Evolutionary conservation across 345 rosid genomes (phyloP).

Genomic region (Hypericum androsaemum): DNA sequence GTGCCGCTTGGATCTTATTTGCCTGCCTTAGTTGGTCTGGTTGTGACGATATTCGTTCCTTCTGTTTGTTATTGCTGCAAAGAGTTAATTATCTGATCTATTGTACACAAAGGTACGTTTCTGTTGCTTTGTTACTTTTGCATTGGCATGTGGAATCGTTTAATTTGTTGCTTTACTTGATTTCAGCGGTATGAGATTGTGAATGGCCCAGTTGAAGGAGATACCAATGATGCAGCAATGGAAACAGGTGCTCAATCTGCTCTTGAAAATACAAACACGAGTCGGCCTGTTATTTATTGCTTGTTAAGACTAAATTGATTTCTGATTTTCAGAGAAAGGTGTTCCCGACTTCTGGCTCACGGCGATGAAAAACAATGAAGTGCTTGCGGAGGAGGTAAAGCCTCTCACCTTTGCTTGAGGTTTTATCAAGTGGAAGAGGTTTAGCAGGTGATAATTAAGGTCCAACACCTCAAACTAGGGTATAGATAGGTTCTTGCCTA

Average conservation of each 20-base stretch:
- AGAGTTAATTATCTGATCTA: too few relatives aligned
- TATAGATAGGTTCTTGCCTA: too few relatives aligned
- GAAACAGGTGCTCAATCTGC: conserved; percentile 4
- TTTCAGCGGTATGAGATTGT: conserved; percentile 16
- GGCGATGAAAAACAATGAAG: conserved; percentile 16
- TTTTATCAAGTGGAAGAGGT: too few relatives aligned
- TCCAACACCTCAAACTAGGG: too few relatives aligned
- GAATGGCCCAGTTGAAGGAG: conserved; percentile 16
- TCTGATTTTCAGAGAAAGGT: conserved; percentile 14
- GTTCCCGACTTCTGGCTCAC: conserved; percentile 20
- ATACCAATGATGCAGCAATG: neutral
- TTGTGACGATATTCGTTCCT: too few relatives aligned
- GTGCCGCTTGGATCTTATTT: too few relatives aligned
- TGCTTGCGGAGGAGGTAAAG: conserved; percentile 15
- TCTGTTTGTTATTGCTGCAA: too few relatives aligned
- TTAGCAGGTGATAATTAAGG: too few relatives aligned
- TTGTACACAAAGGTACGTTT: conserved; percentile 9
- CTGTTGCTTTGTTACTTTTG: neutral
- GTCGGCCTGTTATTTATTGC: neutral
- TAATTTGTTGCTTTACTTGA: neutral
- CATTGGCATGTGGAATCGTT: neutral
- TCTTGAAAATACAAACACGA: conserved; percentile 2
- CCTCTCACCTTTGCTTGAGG: too few relatives aligned
- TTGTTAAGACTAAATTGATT: neutral
- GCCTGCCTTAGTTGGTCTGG: too few relatives aligned